These are phyloP conservation scores for Aspergillus ustus DNA, from an alignment of 2,329 filamentous ascomycete species.

Conservation along the genomic window DNA sequence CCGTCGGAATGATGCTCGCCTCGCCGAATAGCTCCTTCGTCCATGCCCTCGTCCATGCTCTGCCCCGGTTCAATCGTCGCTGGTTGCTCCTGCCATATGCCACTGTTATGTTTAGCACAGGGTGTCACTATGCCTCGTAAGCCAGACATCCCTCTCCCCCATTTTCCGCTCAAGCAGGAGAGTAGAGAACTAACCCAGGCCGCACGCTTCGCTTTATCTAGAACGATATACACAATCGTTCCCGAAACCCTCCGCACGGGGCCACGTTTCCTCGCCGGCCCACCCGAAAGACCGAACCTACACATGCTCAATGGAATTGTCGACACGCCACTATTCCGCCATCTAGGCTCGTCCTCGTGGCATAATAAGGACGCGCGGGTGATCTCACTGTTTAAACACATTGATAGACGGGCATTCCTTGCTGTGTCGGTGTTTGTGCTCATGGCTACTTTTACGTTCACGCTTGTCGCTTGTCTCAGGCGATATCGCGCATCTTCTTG, in stretches of 20 bases:
- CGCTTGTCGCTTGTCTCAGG: not conserved
- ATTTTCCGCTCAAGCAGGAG: too few relatives aligned
- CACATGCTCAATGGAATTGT: conserved; percentile 48
- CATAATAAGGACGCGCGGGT: conserved; percentile 45
- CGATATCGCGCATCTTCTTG: not conserved
- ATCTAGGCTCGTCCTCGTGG: conserved; percentile 51
- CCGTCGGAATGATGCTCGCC: conserved; percentile 50
- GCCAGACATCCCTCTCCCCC: conserved; percentile 11
- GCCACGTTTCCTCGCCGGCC: conserved; percentile 44
- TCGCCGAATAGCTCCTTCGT: conserved; percentile 41
- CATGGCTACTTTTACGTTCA: not conserved
- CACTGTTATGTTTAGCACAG: conserved; percentile 52
- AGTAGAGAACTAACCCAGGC: too few relatives aligned
- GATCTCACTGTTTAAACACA: conserved; percentile 27
- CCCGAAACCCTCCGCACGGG: conserved; percentile 28
- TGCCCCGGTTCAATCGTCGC: conserved; percentile 41
- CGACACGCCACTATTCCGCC: conserved; percentile 47
- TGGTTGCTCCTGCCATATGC: conserved; percentile 48
- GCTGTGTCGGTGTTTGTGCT: conserved; percentile 4
- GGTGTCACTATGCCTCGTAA: conserved; percentile 49
- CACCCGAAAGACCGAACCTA: conserved; percentile 30
- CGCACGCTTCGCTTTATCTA: not conserved
- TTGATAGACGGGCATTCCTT: conserved; percentile 10
- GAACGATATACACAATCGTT: conserved; percentile 46
- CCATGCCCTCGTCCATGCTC: conserved; percentile 37